Evolutionary conservation across 1,284 basidiomycete species (phyloP), one percentile per base, ranked within the genome.

Genomic region (Moesziomyces parantarcticus): DNA sequence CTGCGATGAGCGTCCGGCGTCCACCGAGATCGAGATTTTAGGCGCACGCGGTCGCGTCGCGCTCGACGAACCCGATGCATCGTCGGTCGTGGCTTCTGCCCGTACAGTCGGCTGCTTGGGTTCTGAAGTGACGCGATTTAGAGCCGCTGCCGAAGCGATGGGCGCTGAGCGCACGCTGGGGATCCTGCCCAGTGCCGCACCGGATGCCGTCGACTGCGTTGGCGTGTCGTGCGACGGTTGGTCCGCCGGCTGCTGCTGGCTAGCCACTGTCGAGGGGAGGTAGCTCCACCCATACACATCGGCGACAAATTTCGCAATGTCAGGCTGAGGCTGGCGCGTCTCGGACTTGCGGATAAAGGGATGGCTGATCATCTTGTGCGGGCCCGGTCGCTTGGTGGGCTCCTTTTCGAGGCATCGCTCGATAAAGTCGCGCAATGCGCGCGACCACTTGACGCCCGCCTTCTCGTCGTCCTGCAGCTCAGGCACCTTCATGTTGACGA

Each of bases 351-450:
- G 84, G 72, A 99, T 91, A 91, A 94, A 98, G 2, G 92, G 91
- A 84, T 99, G 96, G 47, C 86, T 85, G 44, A 97, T 86, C 87
- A 98, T 89, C 77, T 92, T 90, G 73, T 88, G 90, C 0, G 97
- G 97, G 22, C 90, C 91, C 7, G 93, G 94, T 50, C 96, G 89
- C 36, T 87, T 86, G 11, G 85, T 84, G 21, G 84, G 79, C 61
- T 86, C 83, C 56, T 85, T 84, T 41, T 85, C 85, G n/a, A 86
- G 94, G 92, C 93, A 92, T 76, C 90, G 87, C 81, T 89, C 90
- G 85, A 98, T 90, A 83, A 99, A 98, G 76, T 94, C 91, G 83
- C 96, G 94, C 89, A 98, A 93, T 21, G 90, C 89, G 44, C 90
- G 87, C 53, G 90, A 91, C 92, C 95, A 99, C 26, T 85, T 83